Conservation (phyloP, 371 early-diverging fungal species). For the Synchytrium microbalum region DNA sequence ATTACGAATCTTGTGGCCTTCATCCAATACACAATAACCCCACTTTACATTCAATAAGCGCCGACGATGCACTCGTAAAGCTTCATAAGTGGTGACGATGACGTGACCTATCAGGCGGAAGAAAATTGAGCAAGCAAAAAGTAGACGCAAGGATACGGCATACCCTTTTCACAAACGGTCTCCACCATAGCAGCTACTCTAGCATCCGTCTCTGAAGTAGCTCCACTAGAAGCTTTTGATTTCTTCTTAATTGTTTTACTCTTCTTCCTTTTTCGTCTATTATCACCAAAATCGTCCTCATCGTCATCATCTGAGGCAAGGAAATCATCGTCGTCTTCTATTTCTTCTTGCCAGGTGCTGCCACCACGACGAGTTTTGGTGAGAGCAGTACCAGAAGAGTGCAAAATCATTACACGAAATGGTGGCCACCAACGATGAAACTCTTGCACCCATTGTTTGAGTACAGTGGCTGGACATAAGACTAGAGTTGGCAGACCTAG, state of each 20-base stretch:
- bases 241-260: slow-evolving; percentile 21
- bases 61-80: slow-evolving; percentile 61
- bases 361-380: slow-evolving; percentile 15
- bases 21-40: slow-evolving; percentile 93
- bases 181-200: slow-evolving; percentile 30
- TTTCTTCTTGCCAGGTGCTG: slow-evolving; percentile 12
- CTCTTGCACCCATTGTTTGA: slow-evolving; percentile 95
- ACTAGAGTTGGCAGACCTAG: slow-evolving; percentile 58
- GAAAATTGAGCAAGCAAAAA: slow-evolving; percentile 4
- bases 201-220: slow-evolving; percentile 33
- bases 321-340: slow-evolving; percentile 10
- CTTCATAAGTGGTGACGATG: slow-evolving; percentile 80
- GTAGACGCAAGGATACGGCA: neutral
- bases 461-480: slow-evolving; percentile 92
- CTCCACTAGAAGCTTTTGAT: slow-evolving; percentile 11
- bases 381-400: slow-evolving; percentile 73
- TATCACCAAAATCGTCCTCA: slow-evolving; percentile 15
- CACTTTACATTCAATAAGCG: slow-evolving; percentile 63
- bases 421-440: slow-evolving; percentile 95
- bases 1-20: slow-evolving; percentile 97
- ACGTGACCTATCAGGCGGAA: slow-evolving; percentile 59
- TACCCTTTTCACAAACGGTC: slow-evolving; percentile 16
- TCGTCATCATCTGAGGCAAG: slow-evolving; percentile 39
- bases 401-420: slow-evolving; percentile 79
- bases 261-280: slow-evolving; percentile 13